Evolutionary conservation across 2,329 filamentous ascomycete genomes (phyloP).

Genomic region (Byssochlamys sp.): DNA sequence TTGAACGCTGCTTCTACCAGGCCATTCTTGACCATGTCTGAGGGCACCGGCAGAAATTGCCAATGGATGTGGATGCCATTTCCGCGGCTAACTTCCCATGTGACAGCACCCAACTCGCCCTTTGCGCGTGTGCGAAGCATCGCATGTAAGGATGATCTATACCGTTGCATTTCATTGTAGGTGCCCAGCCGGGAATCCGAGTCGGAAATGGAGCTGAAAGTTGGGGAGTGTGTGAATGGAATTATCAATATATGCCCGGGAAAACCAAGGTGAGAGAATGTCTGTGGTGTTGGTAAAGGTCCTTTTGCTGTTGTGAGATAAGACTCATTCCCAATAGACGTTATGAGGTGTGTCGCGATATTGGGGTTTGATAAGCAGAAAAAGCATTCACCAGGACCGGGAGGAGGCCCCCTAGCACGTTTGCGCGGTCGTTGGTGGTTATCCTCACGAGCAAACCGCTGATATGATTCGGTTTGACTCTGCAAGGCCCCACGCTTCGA

Average conservation of each 20-base stretch:
- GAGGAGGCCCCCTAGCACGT: conserved; percentile 38
- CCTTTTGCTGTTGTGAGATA: conserved; percentile 91
- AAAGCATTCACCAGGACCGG: conserved; percentile 73
- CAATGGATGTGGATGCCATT: conserved; percentile 82
- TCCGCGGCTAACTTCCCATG: conserved; percentile 80
- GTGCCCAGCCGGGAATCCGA: conserved; percentile 49
- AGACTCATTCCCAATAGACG: conserved; percentile 74
- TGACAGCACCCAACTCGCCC: conserved; percentile 65
- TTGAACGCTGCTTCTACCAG: conserved; percentile 82
- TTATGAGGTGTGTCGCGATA: conserved; percentile 76
- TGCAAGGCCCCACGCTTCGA: conserved; percentile 50
- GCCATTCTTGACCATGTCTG: conserved; percentile 57
- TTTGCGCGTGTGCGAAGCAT: conserved; percentile 52
- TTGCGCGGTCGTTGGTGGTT: conserved; percentile 29
- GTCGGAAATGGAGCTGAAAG: conserved; percentile 57
- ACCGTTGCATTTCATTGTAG: conserved; percentile 71
- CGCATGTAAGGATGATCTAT: conserved; percentile 64
- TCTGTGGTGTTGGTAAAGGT: conserved; percentile 62
- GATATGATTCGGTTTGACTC: conserved; percentile 26
- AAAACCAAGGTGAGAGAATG: conserved; percentile 64
- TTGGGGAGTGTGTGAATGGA: conserved; percentile 71
- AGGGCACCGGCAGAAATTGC: conserved; percentile 76
- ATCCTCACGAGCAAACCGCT: conserved; percentile 31
- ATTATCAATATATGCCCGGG: conserved; percentile 86
- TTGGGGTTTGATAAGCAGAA: conserved; percentile 88